Evolutionary conservation across 1,284 basidiomycete species (phyloP), one percentile per base, ranked within the genome.

Genomic region (Moniliophthora roreri): DNA sequence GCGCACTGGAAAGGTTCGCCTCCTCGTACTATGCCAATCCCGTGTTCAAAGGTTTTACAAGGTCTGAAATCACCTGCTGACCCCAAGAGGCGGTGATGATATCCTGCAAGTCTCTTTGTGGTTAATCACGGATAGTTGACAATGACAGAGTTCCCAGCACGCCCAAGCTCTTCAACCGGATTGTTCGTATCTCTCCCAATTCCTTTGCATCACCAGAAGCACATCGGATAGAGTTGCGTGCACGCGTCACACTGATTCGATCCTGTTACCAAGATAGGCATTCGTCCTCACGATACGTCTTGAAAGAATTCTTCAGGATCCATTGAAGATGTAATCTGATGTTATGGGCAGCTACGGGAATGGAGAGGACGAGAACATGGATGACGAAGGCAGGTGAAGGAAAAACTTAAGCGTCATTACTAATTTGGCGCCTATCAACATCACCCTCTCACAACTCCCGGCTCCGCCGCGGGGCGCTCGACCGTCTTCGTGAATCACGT

Each of bases 271-370:
- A 90, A 71, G 2, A 97, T 78, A 95, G 84, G 64, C 85, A 85
- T 72, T 96, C 94, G 66, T 96, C 94, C 65, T 96, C 94, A 2
- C 93, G 93, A 63, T 95, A 93, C 9, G 93, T 91, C 0, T 91
- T 94, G 95, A 65, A 24, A 95, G 75, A 39, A 89, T 60, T 16
- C 69, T 69, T n/a, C 45, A 48, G 49, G 21, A 54, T 55, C 18
- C 71, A 15, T 51, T 49, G 35, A 62, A 52, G 23, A 32, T 45
- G 45, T 42, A 54, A 16, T 57, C 50, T 7, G 62, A 59, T 47
- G 44, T 28, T 18, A 51, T 2, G 61, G 60, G 68, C 57, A 11
- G 66, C 68, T 13, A 69, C 34, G 42, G 71, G 51, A 46, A 71
- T 38, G 3, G 68, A 64, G 42, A 72, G 35, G 35, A 70, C 28